These are phyloP conservation scores for Calendula officinalis DNA, from an alignment of 129 eudicot species.

Conservation along the genomic window DNA sequence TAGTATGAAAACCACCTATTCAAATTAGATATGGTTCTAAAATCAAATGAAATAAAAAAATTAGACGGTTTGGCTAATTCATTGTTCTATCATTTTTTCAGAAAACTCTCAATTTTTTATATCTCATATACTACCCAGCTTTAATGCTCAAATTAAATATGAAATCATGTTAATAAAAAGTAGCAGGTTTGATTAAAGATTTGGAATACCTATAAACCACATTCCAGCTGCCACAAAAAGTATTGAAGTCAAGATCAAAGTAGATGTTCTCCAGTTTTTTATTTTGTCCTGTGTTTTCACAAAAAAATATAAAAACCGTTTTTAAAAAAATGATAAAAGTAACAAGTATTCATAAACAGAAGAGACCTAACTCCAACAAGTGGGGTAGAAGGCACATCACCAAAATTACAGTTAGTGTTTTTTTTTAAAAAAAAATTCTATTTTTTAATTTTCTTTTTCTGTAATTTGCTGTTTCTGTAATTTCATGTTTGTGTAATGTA, in stretches of 20 bases:
- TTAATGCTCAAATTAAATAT: background rate
- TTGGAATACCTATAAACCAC: constrained; percentile 64
- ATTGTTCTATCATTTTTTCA: too few relatives aligned
- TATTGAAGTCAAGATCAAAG: constrained; percentile 60
- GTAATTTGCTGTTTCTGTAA: too few relatives aligned
- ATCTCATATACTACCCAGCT: background rate
- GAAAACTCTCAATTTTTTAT: too few relatives aligned
- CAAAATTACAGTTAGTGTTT: too few relatives aligned
- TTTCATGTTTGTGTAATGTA: too few relatives aligned
- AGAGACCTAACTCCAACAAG: constrained; percentile 86
- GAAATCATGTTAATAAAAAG: background rate
- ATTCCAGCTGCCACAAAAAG: constrained; percentile 74
- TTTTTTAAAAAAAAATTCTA: too few relatives aligned
- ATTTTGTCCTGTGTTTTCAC: constrained; percentile 58
- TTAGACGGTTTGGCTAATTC: too few relatives aligned
- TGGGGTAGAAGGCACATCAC: constrained; percentile 93
- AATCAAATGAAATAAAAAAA: too few relatives aligned
- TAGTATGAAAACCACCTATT: too few relatives aligned
- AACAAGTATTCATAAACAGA: background rate
- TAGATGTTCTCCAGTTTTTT: constrained; percentile 75
- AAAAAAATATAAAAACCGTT: background rate
- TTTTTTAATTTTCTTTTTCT: too few relatives aligned
- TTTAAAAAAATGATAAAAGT: background rate
- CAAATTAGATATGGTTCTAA: too few relatives aligned
- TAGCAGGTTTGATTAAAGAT: background rate